Evolutionary conservation across 345 rosid species (phyloP).

Genomic region (Orychophragmus violaceus): DNA sequence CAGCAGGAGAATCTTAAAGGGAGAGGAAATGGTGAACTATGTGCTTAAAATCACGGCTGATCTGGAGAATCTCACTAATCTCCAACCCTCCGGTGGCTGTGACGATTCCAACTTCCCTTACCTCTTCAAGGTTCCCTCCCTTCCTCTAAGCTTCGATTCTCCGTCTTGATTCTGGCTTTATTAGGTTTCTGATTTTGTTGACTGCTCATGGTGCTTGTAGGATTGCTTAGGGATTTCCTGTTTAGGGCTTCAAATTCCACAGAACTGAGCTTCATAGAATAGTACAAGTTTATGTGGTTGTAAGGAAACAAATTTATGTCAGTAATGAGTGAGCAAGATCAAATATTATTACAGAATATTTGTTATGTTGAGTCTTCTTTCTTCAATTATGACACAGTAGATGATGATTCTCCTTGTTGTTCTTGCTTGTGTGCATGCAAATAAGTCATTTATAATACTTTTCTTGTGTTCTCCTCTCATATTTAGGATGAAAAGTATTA

Average conservation of each 20-base stretch:
- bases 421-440: not conserved
- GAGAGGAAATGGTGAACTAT: constrained; percentile 64
- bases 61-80: constrained; percentile 64
- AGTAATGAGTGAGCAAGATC: not conserved
- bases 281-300: no score
- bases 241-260: not conserved
- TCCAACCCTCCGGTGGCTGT: no score
- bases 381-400: not conserved
- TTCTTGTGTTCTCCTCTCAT: not conserved
- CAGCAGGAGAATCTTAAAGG: not conserved
- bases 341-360: not conserved
- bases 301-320: not conserved
- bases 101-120: constrained; percentile 69
- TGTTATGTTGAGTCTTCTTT: not conserved
- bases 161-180: not conserved
- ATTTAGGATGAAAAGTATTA: not conserved
- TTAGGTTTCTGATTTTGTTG: not conserved
- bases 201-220: not conserved
- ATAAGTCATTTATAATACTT: not conserved
- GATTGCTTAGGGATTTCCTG: not conserved
- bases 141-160: constrained; percentile 3
- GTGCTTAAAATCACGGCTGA: constrained; percentile 68
- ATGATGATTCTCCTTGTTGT: not conserved
- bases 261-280: not conserved
- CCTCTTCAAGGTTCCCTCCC: constrained; percentile 61